Base-by-base conservation (phyloP, 2,329 filamentous ascomycete species). In the Aureobasidium lini region DNA sequence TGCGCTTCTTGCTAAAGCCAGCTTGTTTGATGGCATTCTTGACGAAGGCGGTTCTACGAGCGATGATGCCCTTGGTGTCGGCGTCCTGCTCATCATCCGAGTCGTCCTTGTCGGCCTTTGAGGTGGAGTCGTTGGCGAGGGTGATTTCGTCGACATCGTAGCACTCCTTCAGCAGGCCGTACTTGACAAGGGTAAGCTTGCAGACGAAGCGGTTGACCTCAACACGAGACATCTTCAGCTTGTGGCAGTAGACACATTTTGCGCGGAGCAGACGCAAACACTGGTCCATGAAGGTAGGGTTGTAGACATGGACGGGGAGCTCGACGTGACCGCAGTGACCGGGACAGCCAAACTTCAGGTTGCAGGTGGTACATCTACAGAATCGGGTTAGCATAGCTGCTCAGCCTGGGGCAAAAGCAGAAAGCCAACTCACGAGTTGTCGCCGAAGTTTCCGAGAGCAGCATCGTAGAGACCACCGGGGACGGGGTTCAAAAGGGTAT, bases 261-360 rank as follows among this genome's bases (percentile, higher is more conserved):
- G 90, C 88, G 66, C 91, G 86, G 18, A 99, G 81, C 47, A 99
- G 79, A 46, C 89, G 87, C 64, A 95, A 83, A 56, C 92, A 83
- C 72, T 96, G 92, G 70, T 96, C 92, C 79, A 99, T 88, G 70
- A 96, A 97, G 1, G 91, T 88, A n/a, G 93, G 90, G 73, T 99
- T 93, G 72, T 97, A 99, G 56, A 96, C 89, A 48, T 89, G 90
- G 11, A 92, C 87, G 13, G 94, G 92, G 11, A 99, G 85, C 67
- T 96, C 90, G 72, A 99, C 95, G 71, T 99, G 94, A 57, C 94
- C 95, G 61, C 88, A 84, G 77, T 99, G 95, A 60, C 95, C 95
- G 6, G 93, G 90, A 72, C 95, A 99, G 67, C 85, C 82, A 62
- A 86, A 86, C 69, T 86, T 88, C 65, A 95, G 81, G 66, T 93